Percentiles rank a stretch among this genome's conserved stretches.
phyloP scores from a whole-genome alignment of 352 stramenopile genomes.

The Globisporangium nagaii region DNA sequence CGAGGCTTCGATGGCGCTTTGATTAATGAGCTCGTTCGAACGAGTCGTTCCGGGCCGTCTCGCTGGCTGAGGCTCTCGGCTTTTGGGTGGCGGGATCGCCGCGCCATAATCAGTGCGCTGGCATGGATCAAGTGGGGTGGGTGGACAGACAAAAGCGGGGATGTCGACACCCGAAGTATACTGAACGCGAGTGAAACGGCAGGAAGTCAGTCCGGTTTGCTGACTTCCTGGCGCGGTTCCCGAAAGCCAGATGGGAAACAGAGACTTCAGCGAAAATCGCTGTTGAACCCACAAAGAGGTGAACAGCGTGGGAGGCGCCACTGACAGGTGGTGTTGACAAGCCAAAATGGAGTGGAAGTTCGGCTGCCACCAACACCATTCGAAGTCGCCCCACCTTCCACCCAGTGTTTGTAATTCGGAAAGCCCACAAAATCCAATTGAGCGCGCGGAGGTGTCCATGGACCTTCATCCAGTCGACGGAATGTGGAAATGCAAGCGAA shows the following conservation, averaged over 20 bases:
- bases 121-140: neutral
- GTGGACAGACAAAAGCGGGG: neutral
- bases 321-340: neutral
- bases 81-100: too few relatives aligned
- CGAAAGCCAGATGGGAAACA: neutral
- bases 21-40: slow-evolving; percentile 5
- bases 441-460: too few relatives aligned
- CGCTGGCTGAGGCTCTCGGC: too few relatives aligned
- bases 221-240: slow-evolving; percentile 3
- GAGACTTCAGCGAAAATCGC: neutral
- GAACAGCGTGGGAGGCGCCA: too few relatives aligned
- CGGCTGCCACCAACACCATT: too few relatives aligned
- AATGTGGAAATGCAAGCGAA: too few relatives aligned
- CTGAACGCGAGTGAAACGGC: slow-evolving; percentile 1
- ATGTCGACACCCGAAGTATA: neutral
- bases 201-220: slow-evolving; percentile 1
- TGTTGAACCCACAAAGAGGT: neutral
- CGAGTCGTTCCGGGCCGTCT: too few relatives aligned
- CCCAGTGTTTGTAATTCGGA: too few relatives aligned
- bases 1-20: neutral
- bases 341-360: too few relatives aligned
- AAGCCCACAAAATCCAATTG: too few relatives aligned
- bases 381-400: too few relatives aligned
- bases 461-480: too few relatives aligned
- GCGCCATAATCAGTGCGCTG: neutral